These are phyloP conservation scores for Craterostigma plantagineum DNA, from an alignment of 257 asterid genomes.

Conservation along the genomic window DNA sequence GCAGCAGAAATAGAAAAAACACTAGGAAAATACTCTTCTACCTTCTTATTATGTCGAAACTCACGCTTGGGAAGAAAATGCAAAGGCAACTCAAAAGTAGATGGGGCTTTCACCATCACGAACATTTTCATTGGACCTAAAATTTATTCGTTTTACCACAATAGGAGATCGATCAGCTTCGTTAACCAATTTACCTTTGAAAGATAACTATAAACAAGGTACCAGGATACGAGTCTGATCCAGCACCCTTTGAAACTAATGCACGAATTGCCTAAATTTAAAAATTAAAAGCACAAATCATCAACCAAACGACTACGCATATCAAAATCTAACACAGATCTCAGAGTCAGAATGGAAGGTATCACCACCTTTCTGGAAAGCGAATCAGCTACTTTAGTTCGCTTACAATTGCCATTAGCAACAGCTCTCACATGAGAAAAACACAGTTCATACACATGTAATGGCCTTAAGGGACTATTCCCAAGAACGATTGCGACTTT, in stretches of 20 bases:
- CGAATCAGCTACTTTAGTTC: slow-evolving; percentile 42
- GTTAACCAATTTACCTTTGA: background rate
- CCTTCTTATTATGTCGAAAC: slow-evolving; percentile 60
- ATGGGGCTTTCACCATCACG: slow-evolving; percentile 74
- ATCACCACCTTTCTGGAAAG: slow-evolving; percentile 60
- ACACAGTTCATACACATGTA: slow-evolving; percentile 56
- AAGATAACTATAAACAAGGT: background rate
- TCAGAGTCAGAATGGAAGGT: background rate
- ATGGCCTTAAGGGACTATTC: slow-evolving; percentile 77
- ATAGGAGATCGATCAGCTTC: slow-evolving; percentile 2
- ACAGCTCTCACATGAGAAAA: slow-evolving; percentile 24
- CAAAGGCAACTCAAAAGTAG: slow-evolving; percentile 39
- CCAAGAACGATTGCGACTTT: slow-evolving; percentile 56
- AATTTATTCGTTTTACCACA: slow-evolving; percentile 7
- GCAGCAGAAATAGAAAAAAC: background rate
- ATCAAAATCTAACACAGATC: background rate
- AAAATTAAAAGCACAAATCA: slow-evolving; percentile 1
- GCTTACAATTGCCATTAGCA: slow-evolving; percentile 23
- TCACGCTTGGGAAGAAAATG: slow-evolving; percentile 95
- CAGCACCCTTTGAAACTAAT: slow-evolving; percentile 76
- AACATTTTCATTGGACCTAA: slow-evolving; percentile 75
- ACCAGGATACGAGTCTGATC: slow-evolving; percentile 66
- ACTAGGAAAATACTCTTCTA: slow-evolving; percentile 1
- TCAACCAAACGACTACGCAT: slow-evolving; percentile 3
- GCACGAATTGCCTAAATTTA: slow-evolving; percentile 62